Base-by-base conservation (phyloP, 257 asterid genomes). In the Leptodermis oblonga region DNA sequence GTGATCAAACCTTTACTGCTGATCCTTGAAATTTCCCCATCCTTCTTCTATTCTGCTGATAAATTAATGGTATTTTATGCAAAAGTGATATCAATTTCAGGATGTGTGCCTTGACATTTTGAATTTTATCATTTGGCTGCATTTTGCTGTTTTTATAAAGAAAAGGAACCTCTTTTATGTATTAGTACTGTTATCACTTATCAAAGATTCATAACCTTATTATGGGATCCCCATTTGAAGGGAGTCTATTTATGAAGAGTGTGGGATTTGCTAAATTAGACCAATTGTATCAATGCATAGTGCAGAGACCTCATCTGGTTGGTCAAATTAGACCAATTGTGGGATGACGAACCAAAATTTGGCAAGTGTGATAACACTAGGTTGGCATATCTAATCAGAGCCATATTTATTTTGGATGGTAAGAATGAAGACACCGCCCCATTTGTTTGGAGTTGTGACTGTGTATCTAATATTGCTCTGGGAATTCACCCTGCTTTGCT, bases 1-100 rank as follows among this genome's bases (percentile, higher is more conserved):
- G 49, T 86, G 93, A 88, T 88, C 86, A 75, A 69, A 80, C 76
- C 67, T 73, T 76, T 75, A 10, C 15, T 71, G 92, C 92, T 88
- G 92, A 86, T 88, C 95, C 92, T 53, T 49, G 34, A 0, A 28
- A 12, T 0, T 5, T 62, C 4, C 3, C 18, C 18, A 20, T 23
- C 2, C 7, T 1, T 10, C 26, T 23, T 11, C 17, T 9, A 5
- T 6, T 59, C 65, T 59, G 36, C 14, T 12, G 42, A 9, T 30
- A 20, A n/a, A 30, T n/a, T n/a, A n/a, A n/a, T n/a, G n/a, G n/a
- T n/a, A n/a, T n/a, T n/a, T n/a, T n/a, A n/a, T n/a, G n/a, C n/a
- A n/a, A n/a, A n/a, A n/a, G n/a, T n/a, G n/a, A n/a, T n/a, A n/a
- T n/a, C n/a, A n/a, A n/a, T n/a, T n/a, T n/a, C n/a, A n/a, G n/a